A percentile compares a stretch with the other conserved stretches of the same genome.
Conservation (phyloP, 164 flowering plant genomes). For the Protea cynaroides region DNA sequence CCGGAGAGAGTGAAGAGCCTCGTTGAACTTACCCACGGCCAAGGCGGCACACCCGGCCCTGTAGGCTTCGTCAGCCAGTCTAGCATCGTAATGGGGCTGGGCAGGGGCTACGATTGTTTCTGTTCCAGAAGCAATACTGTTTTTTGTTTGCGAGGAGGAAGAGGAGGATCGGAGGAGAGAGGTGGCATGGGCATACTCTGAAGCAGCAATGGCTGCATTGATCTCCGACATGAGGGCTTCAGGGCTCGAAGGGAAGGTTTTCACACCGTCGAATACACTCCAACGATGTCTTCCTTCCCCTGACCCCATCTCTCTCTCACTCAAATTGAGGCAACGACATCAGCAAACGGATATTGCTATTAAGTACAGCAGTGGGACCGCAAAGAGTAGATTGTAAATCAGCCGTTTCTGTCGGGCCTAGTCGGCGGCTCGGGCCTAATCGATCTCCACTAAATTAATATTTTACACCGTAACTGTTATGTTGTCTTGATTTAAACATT, state of each 20-base stretch:
- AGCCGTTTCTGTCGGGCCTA: too few species aligned
- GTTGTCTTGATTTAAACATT: too few species aligned
- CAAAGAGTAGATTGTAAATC: too few species aligned
- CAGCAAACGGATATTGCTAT: too few species aligned
- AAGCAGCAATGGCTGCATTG: slow-evolving; percentile 49
- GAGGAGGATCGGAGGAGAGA: slow-evolving; percentile 26
- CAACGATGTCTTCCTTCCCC: slow-evolving; percentile 24
- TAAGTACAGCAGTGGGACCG: too few species aligned
- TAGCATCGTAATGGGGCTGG: slow-evolving; percentile 41
- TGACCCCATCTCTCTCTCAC: slow-evolving; percentile 26
- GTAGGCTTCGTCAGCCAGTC: slow-evolving; percentile 67
- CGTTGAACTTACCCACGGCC: slow-evolving; percentile 64
- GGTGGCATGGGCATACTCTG: slow-evolving; percentile 58
- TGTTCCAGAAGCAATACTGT: too few species aligned
- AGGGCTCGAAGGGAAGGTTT: slow-evolving; percentile 38
- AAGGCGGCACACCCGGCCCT: slow-evolving; percentile 64
- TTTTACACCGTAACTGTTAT: too few species aligned
- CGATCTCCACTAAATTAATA: too few species aligned
- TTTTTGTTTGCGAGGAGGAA: slow-evolving; percentile 12
- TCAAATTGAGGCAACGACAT: too few species aligned
- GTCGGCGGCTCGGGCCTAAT: too few species aligned
- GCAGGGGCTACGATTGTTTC: not conserved
- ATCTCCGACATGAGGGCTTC: slow-evolving; percentile 76
- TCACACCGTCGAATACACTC: slow-evolving; percentile 59
- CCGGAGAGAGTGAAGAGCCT: slow-evolving; percentile 52